Conservation (phyloP, 352 stramenopile genomes). For the Globisporangium acanthophoron region DNA sequence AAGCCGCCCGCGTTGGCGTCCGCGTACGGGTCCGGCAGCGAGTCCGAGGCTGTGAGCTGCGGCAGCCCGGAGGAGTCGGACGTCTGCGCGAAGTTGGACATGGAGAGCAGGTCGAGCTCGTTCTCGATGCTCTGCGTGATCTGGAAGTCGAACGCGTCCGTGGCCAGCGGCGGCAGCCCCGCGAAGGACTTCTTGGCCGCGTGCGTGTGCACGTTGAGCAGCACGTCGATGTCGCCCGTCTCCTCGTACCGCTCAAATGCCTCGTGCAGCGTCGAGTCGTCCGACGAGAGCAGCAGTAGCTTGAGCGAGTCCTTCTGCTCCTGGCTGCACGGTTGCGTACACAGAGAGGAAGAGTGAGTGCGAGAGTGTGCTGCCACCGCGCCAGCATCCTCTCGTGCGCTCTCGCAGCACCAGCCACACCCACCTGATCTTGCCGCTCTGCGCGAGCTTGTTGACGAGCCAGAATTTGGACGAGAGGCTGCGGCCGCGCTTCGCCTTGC, state of each 20-base stretch:
- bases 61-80: constrained; percentile 13
- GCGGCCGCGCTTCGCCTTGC: constrained; percentile 61
- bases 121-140: constrained; percentile 80
- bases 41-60: constrained; percentile 6
- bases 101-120: constrained; percentile 70
- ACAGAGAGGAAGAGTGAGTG: too few species aligned
- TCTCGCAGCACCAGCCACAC: constrained; percentile 4
- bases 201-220: constrained; percentile 64
- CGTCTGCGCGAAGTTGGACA: constrained; percentile 44
- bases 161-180: constrained; percentile 52
- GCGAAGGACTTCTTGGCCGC: constrained; percentile 60
- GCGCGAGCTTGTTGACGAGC: constrained; percentile 79
- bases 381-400: too few species aligned
- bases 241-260: constrained; percentile 80
- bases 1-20: constrained; percentile 22
- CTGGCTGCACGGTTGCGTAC: constrained; percentile 21
- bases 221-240: constrained; percentile 65
- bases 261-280: constrained; percentile 62
- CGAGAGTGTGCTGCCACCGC: too few species aligned
- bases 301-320: constrained; percentile 82
- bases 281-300: constrained; percentile 70
- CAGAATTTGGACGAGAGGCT: constrained; percentile 84
- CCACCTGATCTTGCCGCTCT: constrained; percentile 71
- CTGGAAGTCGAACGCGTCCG: constrained; percentile 63
- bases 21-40: neutral